A percentile compares a stretch with the other conserved stretches of the same genome.
These are phyloP conservation scores for Ophiostoma piceae DNA, from an alignment of 2,329 filamentous ascomycete species.

Conservation along the genomic window DNA sequence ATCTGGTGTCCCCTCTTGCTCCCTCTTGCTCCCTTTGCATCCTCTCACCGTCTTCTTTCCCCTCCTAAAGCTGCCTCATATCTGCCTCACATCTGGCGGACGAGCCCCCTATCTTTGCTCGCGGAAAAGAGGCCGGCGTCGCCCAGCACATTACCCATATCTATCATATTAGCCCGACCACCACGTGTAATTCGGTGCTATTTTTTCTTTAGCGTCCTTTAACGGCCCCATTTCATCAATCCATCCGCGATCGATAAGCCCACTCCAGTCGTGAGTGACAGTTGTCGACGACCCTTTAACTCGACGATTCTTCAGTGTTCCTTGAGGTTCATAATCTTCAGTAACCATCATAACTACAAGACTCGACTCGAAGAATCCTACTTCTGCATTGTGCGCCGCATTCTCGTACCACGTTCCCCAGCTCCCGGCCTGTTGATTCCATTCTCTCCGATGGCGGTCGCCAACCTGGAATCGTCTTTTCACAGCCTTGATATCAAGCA, in stretches of 20 bases:
- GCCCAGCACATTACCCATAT: conserved; percentile 6
- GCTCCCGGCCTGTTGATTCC: neutral
- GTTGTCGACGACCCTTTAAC: conserved; percentile 9
- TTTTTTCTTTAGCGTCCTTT: conserved; percentile 18
- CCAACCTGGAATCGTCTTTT: conserved; percentile 9
- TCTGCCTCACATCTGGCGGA: neutral
- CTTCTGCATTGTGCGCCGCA: neutral
- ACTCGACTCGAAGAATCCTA: neutral
- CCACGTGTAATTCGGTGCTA: conserved; percentile 13
- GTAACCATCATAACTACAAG: neutral
- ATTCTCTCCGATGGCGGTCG: conserved; percentile 11
- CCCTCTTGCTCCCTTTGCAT: neutral
- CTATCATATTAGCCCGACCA: conserved; percentile 9
- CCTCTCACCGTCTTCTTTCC: conserved; percentile 6
- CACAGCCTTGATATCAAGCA: conserved; percentile 11
- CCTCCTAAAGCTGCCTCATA: neutral
- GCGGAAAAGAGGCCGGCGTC: conserved; percentile 1
- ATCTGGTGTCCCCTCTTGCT: neutral
- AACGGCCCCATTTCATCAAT: conserved; percentile 12
- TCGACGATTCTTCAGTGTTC: neutral
- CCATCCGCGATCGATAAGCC: conserved; percentile 20
- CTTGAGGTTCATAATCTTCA: neutral
- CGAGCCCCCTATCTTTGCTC: neutral
- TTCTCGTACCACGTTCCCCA: neutral
- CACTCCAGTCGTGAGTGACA: neutral